Percentiles rank a stretch among this genome's conserved stretches.
These are phyloP conservation scores for Zychaea mexicana DNA, from an alignment of 371 early-diverging fungal species.

Conservation along the genomic window DNA sequence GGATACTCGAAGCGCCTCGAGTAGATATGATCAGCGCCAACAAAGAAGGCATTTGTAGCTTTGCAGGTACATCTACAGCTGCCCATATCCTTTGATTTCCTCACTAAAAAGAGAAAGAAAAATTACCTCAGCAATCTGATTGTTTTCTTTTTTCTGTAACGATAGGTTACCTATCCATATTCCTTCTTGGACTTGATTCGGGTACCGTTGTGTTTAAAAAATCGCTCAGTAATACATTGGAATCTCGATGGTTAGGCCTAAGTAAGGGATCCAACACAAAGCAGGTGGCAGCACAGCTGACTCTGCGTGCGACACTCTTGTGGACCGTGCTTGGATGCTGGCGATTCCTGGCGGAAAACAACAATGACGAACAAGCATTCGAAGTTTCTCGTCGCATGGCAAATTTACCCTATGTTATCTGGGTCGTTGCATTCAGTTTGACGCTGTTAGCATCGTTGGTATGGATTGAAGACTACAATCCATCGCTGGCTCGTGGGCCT, in stretches of 20 bases:
- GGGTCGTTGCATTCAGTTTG: constrained; percentile 73
- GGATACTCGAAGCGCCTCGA: constrained; percentile 80
- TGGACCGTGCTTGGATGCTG: constrained; percentile 43
- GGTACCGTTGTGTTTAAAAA: constrained; percentile 45
- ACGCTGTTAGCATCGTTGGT: constrained; percentile 55
- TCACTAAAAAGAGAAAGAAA: too few species aligned
- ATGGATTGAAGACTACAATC: constrained; percentile 49
- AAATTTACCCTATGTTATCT: constrained; percentile 78
- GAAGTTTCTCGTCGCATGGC: constrained; percentile 74
- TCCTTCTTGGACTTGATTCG: constrained; percentile 69
- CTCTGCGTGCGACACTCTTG: constrained; percentile 8
- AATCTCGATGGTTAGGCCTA: constrained; percentile 1
- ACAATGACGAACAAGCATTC: constrained; percentile 10
- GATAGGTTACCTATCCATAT: constrained; percentile 83
- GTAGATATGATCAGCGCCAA: constrained; percentile 81
- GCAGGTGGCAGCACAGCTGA: constrained; percentile 16
- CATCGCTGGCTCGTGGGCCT: constrained; percentile 41
- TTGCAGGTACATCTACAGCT: constrained; percentile 53
- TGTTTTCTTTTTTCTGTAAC: too few species aligned
- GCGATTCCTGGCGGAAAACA: constrained; percentile 16
- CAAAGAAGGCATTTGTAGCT: constrained; percentile 90
- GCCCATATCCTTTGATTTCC: too few species aligned
- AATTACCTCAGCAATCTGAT: too few species aligned
- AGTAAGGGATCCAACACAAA: neutral
- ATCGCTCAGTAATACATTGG: neutral